A percentile compares a stretch with the other conserved stretches of the same genome.
Evolutionary conservation across 192 early-diverging fungal genomes (phyloP).

Genomic region (Spizellomyces punctatus): DNA sequence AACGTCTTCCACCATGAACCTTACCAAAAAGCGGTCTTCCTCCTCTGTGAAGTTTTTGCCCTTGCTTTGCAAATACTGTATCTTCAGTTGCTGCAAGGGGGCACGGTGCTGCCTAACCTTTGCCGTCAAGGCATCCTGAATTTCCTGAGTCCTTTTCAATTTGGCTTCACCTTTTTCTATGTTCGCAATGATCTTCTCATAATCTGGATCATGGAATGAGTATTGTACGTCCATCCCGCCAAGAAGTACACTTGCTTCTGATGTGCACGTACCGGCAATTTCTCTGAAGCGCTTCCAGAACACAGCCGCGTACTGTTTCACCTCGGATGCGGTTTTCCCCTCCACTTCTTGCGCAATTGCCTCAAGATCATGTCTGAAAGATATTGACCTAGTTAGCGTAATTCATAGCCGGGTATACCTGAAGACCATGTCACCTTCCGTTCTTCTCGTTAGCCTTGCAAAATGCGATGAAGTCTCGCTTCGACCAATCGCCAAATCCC

Average conservation of each 20-base stretch:
- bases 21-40: slow-evolving; percentile 91
- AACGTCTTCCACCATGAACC: neutral
- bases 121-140: slow-evolving; percentile 76
- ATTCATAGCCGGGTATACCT: neutral
- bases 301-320: slow-evolving; percentile 78
- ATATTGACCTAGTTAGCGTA: slow-evolving; percentile 3
- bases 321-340: slow-evolving; percentile 87
- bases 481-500: slow-evolving; percentile 90
- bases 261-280: slow-evolving; percentile 56
- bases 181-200: slow-evolving; percentile 80
- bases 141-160: slow-evolving; percentile 76
- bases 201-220: slow-evolving; percentile 51
- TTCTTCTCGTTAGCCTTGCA: slow-evolving; percentile 84
- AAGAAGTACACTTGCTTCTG: neutral
- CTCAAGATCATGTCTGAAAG: slow-evolving; percentile 61
- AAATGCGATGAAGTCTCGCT: slow-evolving; percentile 86
- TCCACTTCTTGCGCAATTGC: slow-evolving; percentile 88
- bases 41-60: slow-evolving; percentile 94
- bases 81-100: slow-evolving; percentile 86
- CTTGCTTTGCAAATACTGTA: slow-evolving; percentile 86
- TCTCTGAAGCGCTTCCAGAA: slow-evolving; percentile 92
- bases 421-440: slow-evolving; percentile 62
- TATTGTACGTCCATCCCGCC: neutral
- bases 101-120: slow-evolving; percentile 74
- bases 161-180: slow-evolving; percentile 89